A percentile compares a stretch with the other conserved stretches of the same genome.
These are phyloP conservation scores for Exophiala oligosperma DNA, from an alignment of 2,329 filamentous ascomycete genomes.

Conservation along the genomic window DNA sequence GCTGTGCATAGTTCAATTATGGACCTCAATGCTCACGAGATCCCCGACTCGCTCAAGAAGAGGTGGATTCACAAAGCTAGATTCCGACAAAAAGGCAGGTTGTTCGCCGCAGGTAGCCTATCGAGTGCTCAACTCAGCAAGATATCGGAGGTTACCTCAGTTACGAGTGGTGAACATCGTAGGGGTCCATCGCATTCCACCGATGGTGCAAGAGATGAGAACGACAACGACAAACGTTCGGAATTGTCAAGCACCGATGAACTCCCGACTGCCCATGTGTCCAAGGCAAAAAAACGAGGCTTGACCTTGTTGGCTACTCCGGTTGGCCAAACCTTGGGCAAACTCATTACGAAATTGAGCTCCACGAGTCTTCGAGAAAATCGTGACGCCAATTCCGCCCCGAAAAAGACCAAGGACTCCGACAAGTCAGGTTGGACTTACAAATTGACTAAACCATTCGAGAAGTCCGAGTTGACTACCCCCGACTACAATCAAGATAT, in stretches of 20 bases:
- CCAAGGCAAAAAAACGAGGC: conserved; percentile 16
- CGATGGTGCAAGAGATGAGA: not conserved
- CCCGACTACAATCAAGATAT: conserved; percentile 26
- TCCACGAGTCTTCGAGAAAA: not conserved
- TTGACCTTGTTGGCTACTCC: conserved; percentile 11
- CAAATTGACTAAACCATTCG: conserved; percentile 24
- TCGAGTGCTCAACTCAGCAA: conserved; percentile 23
- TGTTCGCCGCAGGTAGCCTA: not conserved
- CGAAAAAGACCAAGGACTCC: not conserved
- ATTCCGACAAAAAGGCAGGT: conserved; percentile 1
- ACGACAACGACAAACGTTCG: not conserved
- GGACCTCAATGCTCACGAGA: conserved; percentile 25
- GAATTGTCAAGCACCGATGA: not conserved
- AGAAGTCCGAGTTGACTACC: conserved; percentile 23
- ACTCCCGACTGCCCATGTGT: not conserved
- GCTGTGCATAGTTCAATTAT: conserved; percentile 30
- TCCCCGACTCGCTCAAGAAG: conserved; percentile 23
- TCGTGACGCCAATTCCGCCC: not conserved
- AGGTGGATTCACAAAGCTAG: conserved; percentile 28
- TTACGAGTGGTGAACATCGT: not conserved
- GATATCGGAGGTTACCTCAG: conserved; percentile 25
- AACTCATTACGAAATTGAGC: conserved; percentile 11
- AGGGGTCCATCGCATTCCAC: not conserved
- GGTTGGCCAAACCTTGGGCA: conserved; percentile 14
- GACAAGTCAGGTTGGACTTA: conserved; percentile 20